These are phyloP conservation scores for Eremothecium cymbalariae DNA, from an alignment of 1,139 yeast species.

Conservation along the genomic window DNA sequence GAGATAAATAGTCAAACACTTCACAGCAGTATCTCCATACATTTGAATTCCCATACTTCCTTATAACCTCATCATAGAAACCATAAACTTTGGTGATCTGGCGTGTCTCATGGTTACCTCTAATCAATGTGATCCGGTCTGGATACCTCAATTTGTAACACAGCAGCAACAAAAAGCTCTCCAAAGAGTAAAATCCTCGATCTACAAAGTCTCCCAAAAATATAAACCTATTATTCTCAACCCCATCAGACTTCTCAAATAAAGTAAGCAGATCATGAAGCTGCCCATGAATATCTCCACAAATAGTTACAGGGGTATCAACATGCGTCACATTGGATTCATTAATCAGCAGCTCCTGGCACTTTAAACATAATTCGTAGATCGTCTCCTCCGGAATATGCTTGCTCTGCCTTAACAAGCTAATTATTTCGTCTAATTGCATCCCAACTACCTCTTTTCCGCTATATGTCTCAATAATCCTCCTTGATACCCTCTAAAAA, in stretches of 20 bases:
- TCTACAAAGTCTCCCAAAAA: slow-evolving; percentile 75
- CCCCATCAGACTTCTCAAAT: slow-evolving; percentile 78
- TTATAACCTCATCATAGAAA: slow-evolving; percentile 91
- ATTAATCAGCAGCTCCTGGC: slow-evolving; percentile 82
- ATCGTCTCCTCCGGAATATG: slow-evolving; percentile 80
- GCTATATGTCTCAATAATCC: too few relatives aligned
- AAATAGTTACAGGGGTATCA: slow-evolving; percentile 93
- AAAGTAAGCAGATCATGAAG: slow-evolving; percentile 86
- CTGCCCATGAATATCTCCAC: slow-evolving; percentile 98
- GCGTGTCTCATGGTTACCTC: slow-evolving; percentile 96
- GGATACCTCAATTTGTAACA: slow-evolving; percentile 91
- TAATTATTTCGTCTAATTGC: slow-evolving; percentile 39
- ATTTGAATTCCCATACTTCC: slow-evolving; percentile 91
- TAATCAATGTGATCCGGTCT: slow-evolving; percentile 79
- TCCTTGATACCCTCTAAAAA: too few relatives aligned
- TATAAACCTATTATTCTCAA: slow-evolving; percentile 49
- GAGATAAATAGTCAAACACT: slow-evolving; percentile 86
- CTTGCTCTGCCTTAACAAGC: slow-evolving; percentile 62
- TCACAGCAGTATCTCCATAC: slow-evolving; percentile 80
- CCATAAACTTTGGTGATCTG: slow-evolving; percentile 98
- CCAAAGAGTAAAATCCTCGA: slow-evolving; percentile 93
- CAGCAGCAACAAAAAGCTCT: slow-evolving; percentile 67
- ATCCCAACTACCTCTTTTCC: slow-evolving; percentile 15
- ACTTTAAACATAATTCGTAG: slow-evolving; percentile 72
- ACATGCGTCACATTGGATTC: slow-evolving; percentile 95